Percentiles rank a stretch among this genome's conserved stretches.
These are phyloP conservation scores for Botrytis elliptica DNA, from an alignment of 2,329 filamentous ascomycete genomes.

Conservation along the genomic window DNA sequence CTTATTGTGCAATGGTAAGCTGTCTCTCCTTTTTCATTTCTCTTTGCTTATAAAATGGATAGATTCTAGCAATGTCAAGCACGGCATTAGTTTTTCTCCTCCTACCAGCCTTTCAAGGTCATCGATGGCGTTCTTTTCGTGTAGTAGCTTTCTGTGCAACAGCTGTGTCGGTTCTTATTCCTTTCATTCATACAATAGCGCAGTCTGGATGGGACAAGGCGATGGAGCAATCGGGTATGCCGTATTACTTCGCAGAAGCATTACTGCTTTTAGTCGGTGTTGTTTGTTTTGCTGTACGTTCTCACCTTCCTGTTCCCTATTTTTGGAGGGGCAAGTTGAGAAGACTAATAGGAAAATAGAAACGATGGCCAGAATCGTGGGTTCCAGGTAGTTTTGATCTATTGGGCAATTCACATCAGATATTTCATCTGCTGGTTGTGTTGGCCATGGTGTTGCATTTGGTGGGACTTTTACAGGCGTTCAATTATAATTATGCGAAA, in stretches of 20 bases:
- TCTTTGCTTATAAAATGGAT: not conserved
- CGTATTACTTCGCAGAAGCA: conserved; percentile 29
- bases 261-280: conserved; percentile 23
- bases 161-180: conserved; percentile 29
- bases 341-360: conserved; percentile 18
- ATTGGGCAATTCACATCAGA: conserved; percentile 29
- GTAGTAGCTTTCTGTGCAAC: conserved; percentile 29
- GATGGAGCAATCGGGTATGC: conserved; percentile 26
- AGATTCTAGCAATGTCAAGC: conserved; percentile 42
- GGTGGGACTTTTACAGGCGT: conserved; percentile 14
- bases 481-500: conserved; percentile 18
- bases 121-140: conserved; percentile 29
- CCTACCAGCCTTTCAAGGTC: conserved; percentile 30
- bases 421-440: conserved; percentile 31
- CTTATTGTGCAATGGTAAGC: conserved; percentile 43
- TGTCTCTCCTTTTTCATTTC: not conserved
- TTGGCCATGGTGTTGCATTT: conserved; percentile 25
- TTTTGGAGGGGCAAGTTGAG: not conserved
- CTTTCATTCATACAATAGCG: conserved; percentile 27
- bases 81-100: conserved; percentile 40
- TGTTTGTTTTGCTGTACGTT: conserved; percentile 23
- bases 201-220: conserved; percentile 25
- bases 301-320: too few relatives aligned
- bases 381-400: conserved; percentile 32
- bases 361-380: conserved; percentile 27